phyloP scores from a whole-genome alignment of 2,329 filamentous ascomycete species.

The Hymenoscyphus fructigenus region DNA sequence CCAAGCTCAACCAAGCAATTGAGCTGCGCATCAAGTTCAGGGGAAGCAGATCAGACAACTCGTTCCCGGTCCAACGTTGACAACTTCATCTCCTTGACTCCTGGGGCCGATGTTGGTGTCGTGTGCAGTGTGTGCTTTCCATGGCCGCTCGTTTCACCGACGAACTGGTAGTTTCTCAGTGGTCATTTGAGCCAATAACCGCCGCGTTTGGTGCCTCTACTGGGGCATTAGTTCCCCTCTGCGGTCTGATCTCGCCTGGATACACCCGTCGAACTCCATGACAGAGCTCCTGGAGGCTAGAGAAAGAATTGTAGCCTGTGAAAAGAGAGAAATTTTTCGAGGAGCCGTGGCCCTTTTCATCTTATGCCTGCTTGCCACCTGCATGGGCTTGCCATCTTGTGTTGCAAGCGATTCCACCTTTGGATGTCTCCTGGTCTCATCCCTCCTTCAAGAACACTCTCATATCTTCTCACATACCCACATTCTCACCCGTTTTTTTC shows the following conservation, averaged over 20 bases:
- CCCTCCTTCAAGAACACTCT: constrained; percentile 24
- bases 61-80: not conserved
- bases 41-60: not conserved
- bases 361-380: not conserved
- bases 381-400: constrained; percentile 17
- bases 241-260: too few species aligned
- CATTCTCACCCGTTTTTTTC: constrained; percentile 16
- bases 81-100: not conserved
- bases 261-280: too few species aligned
- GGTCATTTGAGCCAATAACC: too few species aligned
- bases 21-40: not conserved
- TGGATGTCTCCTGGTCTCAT: constrained; percentile 17
- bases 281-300: too few species aligned
- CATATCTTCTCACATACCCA: constrained; percentile 28
- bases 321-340: not conserved
- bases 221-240: too few species aligned
- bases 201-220: too few species aligned
- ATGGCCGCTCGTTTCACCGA: too few species aligned
- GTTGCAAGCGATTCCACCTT: constrained; percentile 9
- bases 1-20: constrained; percentile 5
- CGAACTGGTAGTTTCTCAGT: too few species aligned
- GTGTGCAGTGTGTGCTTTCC: too few species aligned
- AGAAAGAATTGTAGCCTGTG: not conserved
- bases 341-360: not conserved
- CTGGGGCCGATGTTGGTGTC: not conserved